Base-by-base conservation (phyloP, 1,284 basidiomycete genomes). In the Abortiporus biennis region DNA sequence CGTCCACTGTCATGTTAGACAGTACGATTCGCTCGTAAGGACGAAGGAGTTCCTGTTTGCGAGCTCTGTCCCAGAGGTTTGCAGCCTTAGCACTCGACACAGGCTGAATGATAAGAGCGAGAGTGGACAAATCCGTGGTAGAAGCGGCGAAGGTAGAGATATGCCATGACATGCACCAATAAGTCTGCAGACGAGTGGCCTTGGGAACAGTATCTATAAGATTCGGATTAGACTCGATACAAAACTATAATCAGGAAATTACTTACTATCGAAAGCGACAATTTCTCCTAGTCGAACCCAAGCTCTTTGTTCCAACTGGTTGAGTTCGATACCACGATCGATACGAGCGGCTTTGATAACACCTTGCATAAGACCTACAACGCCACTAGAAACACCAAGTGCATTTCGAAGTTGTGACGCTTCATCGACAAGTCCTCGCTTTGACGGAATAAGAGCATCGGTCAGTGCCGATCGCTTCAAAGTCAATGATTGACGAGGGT, bases 21-120 rank as follows among this genome's bases (percentile, higher is more conserved):
- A 85, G 54, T 2, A 82, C 76, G 27, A 81, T 64, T 29, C 65
- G 63, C 56, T 84, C 80, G 45, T 71, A 69, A 9, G 72, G 59
- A 16, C 69, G 61, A 9, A 69, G 58, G 27, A 59, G 55, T 44
- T 61, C 59, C 36, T 51, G 60, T 40, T 54, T 51, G 37, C 50
- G 54, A 33, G 53, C 57, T 29, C 54, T 51, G 2, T 54, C 54
- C 63, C 64, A 63, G 19, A 66, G 54, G 38, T 52, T 49, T 15
- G 48, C 40, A 2, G 66, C 61, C 19, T 68, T 67, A 2, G 76
- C 53, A 19, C 49, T 52, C 53, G 65, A 65, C 48, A 72, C 38
- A 51, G 64, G 57, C 38, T 66, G 67, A 20, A 78, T 59, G 37
- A 78, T 66, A 19, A 85, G 62, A 0, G 81, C 74, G 13, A 80